A percentile compares a stretch with the other conserved stretches of the same genome.
phyloP scores from a whole-genome alignment of 2,329 filamentous ascomycete genomes.

The Purpureocillium takamizusanense region DNA sequence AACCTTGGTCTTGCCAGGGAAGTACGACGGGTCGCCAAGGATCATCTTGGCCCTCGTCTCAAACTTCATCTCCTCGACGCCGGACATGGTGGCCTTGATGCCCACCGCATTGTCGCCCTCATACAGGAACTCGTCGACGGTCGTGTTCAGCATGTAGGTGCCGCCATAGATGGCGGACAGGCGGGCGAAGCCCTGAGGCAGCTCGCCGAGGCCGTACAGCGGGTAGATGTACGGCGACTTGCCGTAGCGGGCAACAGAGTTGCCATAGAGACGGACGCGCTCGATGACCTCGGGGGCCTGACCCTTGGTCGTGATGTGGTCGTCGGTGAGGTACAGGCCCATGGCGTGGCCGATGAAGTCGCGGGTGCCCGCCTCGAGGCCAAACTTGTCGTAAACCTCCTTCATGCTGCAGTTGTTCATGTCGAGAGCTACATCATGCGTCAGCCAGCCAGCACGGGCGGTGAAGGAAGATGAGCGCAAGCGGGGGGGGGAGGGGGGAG shows the following conservation, averaged over 20 bases:
- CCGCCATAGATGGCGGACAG: conserved; percentile 97
- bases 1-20: conserved; percentile 79
- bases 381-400: conserved; percentile 98
- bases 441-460: conserved; percentile 7
- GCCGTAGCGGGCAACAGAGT: conserved; percentile 94
- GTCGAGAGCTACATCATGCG: conserved; percentile 56
- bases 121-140: conserved; percentile 81
- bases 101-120: conserved; percentile 80
- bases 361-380: conserved; percentile 77
- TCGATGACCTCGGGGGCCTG: conserved; percentile 76
- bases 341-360: conserved; percentile 98
- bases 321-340: conserved; percentile 88
- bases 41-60: conserved; percentile 95
- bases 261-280: conserved; percentile 91
- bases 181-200: conserved; percentile 94
- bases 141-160: conserved; percentile 98
- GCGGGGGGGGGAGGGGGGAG: not conserved
- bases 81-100: conserved; percentile 96
- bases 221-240: conserved; percentile 99
- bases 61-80: conserved; percentile 86
- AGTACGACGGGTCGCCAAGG: conserved; percentile 93
- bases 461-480: not conserved
- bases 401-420: conserved; percentile 79
- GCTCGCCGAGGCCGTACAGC: conserved; percentile 91
- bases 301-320: conserved; percentile 69